These are phyloP conservation scores for Rosa lucieae DNA, from an alignment of 306 rosid genomes.

Conservation along the genomic window DNA sequence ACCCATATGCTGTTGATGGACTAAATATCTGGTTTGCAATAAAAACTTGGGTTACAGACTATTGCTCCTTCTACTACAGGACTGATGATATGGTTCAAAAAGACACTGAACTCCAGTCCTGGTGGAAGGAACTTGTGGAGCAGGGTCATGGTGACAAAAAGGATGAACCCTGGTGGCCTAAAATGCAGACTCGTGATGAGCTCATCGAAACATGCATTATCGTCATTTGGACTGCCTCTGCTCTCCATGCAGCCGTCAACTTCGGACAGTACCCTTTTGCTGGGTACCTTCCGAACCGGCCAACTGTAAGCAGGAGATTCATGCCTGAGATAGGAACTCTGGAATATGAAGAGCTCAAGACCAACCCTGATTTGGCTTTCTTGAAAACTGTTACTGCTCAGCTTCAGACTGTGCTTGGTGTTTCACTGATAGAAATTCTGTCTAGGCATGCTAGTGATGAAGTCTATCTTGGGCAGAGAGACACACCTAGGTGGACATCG, in stretches of 20 bases:
- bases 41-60: slow-evolving; percentile 53
- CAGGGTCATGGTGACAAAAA: slow-evolving; percentile 60
- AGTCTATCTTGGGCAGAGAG: slow-evolving; percentile 51
- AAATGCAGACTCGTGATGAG: slow-evolving; percentile 40
- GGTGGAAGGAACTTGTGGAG: slow-evolving; percentile 50
- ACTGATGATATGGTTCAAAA: slow-evolving; percentile 34
- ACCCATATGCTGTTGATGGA: slow-evolving; percentile 63
- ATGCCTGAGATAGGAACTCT: slow-evolving; percentile 55
- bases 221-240: slow-evolving; percentile 60
- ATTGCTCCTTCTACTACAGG: slow-evolving; percentile 46
- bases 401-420: slow-evolving; percentile 33
- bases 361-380: slow-evolving; percentile 37
- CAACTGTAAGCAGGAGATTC: slow-evolving; percentile 43
- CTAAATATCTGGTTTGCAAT: slow-evolving; percentile 55
- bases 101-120: slow-evolving; percentile 58
- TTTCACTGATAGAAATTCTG: slow-evolving; percentile 50
- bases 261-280: slow-evolving; percentile 64
- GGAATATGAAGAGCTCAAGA: slow-evolving; percentile 44
- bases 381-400: slow-evolving; percentile 58
- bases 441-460: slow-evolving; percentile 60
- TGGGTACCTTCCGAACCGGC: slow-evolving; percentile 59
- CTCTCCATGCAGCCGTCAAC: slow-evolving; percentile 67
- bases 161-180: slow-evolving; percentile 51
- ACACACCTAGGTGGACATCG: slow-evolving; percentile 51
- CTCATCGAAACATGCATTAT: slow-evolving; percentile 41